Evolutionary conservation across 768 basidiomycete genomes (phyloP).

Genomic region (Pleurotus giganteus): DNA sequence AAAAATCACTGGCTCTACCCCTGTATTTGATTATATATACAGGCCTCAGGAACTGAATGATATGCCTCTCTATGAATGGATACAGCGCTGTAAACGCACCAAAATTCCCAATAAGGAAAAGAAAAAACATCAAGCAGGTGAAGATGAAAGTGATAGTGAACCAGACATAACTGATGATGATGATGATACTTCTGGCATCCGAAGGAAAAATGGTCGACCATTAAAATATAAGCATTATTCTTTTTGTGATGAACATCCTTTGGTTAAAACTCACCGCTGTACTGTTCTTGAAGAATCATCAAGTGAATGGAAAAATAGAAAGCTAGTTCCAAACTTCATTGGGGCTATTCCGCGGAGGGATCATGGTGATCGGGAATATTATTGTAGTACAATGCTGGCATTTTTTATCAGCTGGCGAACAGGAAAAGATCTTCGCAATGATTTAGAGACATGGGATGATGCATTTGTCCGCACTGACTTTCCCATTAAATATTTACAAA

Average conservation of each 20-base stretch:
- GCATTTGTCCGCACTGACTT: constrained; percentile 15
- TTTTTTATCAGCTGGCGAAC: constrained; percentile 32
- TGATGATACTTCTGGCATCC: not conserved
- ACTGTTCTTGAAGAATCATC: not conserved
- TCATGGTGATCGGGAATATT: constrained; percentile 26
- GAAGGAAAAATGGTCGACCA: too few species aligned
- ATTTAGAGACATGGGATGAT: constrained; percentile 20
- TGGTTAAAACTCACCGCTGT: not conserved
- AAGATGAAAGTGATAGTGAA: not conserved
- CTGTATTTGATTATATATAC: constrained; percentile 32
- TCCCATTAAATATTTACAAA: constrained; percentile 6
- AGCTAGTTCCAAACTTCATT: constrained; percentile 22
- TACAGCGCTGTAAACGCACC: constrained; percentile 15
- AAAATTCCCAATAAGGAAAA: too few species aligned
- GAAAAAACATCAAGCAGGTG: too few species aligned
- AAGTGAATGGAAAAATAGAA: not conserved
- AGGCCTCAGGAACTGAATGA: constrained; percentile 14
- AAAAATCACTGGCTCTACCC: constrained; percentile 19
- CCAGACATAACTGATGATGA: too few species aligned
- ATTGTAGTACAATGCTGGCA: constrained; percentile 29
- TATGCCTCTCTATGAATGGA: constrained; percentile 24
- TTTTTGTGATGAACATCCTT: constrained; percentile 1
- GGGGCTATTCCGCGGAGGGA: constrained; percentile 27
- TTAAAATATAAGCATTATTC: too few species aligned
- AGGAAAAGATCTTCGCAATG: constrained; percentile 24